These are phyloP conservation scores for Yamadazyma mexicana DNA, from an alignment of 1,139 yeast genomes.

Conservation along the genomic window DNA sequence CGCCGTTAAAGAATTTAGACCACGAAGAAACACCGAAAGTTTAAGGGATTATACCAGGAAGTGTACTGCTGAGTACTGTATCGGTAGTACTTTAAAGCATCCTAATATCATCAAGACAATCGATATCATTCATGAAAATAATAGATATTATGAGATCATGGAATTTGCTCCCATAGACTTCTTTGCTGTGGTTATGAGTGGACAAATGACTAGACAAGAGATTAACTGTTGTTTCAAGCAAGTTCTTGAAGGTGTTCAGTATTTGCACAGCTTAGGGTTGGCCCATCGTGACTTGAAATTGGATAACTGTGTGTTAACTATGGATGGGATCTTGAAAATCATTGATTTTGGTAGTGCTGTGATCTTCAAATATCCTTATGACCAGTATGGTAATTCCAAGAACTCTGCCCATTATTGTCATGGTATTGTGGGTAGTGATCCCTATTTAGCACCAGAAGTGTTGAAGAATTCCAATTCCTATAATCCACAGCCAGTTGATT, in stretches of 20 bases:
- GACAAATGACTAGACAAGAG: constrained; percentile 82
- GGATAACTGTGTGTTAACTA: constrained; percentile 90
- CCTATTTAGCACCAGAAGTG: constrained; percentile 96
- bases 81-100: constrained; percentile 93
- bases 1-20: constrained; percentile 95
- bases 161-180: constrained; percentile 96
- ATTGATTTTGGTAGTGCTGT: constrained; percentile 97
- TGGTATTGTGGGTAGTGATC: constrained; percentile 97
- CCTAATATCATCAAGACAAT: constrained; percentile 92
- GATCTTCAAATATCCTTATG: constrained; percentile 90
- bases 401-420: constrained; percentile 75
- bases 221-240: constrained; percentile 90
- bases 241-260: constrained; percentile 77
- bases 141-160: constrained; percentile 91
- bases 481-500: constrained; percentile 90
- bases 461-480: constrained; percentile 65
- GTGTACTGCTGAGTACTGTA: constrained; percentile 96
- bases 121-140: constrained; percentile 86
- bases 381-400: constrained; percentile 45
- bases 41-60: constrained; percentile 90
- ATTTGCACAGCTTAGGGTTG: constrained; percentile 83
- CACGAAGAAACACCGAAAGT: constrained; percentile 79
- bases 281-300: constrained; percentile 95
- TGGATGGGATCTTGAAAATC: constrained; percentile 81
- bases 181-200: constrained; percentile 97